These are phyloP conservation scores for Amylocystis lapponica DNA, from an alignment of 768 basidiomycete genomes.

Conservation along the genomic window DNA sequence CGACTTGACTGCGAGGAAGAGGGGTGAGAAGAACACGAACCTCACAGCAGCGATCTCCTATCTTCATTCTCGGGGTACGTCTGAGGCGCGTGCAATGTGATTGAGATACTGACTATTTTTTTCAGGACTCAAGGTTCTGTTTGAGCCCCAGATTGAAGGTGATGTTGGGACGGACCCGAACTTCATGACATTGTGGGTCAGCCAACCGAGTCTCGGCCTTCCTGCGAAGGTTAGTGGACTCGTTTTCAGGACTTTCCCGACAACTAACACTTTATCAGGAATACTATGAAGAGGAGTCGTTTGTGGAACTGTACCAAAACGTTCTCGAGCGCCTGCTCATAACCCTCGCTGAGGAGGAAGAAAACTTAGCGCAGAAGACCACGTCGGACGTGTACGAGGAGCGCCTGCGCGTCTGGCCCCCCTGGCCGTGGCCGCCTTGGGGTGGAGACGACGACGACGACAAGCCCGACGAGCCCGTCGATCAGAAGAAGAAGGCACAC, in stretches of 20 bases:
- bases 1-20: constrained; percentile 4
- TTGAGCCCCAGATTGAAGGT: constrained; percentile 82
- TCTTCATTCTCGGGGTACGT: constrained; percentile 77
- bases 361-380: constrained; percentile 27
- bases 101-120: too few species aligned
- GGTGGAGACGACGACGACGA: constrained; percentile 52
- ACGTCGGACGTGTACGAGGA: constrained; percentile 32
- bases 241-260: background rate
- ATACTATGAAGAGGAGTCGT: constrained; percentile 77
- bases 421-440: constrained; percentile 88
- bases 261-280: constrained; percentile 41
- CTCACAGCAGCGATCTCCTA: constrained; percentile 81
- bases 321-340: constrained; percentile 65
- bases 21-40: constrained; percentile 38
- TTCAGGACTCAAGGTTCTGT: constrained; percentile 70
- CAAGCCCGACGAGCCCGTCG: constrained; percentile 11
- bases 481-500: constrained; percentile 45
- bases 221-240: constrained; percentile 66
- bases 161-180: constrained; percentile 86
- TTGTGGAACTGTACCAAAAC: constrained; percentile 62
- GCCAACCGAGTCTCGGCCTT: constrained; percentile 73
- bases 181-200: constrained; percentile 80
- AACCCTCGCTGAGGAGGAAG: constrained; percentile 46
- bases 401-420: constrained; percentile 55
- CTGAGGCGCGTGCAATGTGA: too few species aligned